A percentile compares a stretch with the other conserved stretches of the same genome.
Evolutionary conservation across 495 filamentous ascomycete genomes (phyloP).

Genomic region (Xeromyces bisporus): DNA sequence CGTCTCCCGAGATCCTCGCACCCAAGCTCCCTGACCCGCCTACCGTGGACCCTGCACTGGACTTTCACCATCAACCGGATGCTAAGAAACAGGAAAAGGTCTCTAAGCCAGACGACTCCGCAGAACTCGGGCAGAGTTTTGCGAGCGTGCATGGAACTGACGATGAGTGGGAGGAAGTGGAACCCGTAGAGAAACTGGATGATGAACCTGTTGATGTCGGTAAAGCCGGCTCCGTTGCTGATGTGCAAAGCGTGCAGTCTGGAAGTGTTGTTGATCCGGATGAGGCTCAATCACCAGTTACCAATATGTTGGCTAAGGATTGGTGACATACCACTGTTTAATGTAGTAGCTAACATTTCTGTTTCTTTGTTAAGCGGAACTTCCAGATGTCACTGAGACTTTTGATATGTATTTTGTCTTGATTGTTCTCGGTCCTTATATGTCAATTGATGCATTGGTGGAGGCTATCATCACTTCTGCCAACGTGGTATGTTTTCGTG

Average conservation of each 20-base stretch:
- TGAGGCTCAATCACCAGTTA: slow-evolving; percentile 7
- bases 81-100: slow-evolving; percentile 19
- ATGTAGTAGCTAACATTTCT: too few relatives aligned
- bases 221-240: slow-evolving; percentile 10
- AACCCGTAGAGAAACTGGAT: slow-evolving; percentile 13
- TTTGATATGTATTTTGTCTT: too few relatives aligned
- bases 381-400: too few relatives aligned
- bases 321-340: too few relatives aligned
- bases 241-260: slow-evolving; percentile 18
- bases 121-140: slow-evolving; percentile 1
- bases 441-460: too few relatives aligned
- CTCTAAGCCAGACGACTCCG: background rate
- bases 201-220: slow-evolving; percentile 16
- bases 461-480: too few relatives aligned
- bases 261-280: slow-evolving; percentile 13
- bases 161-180: slow-evolving; percentile 25
- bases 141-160: slow-evolving; percentile 2
- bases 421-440: too few relatives aligned
- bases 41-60: slow-evolving; percentile 9
- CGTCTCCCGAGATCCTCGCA: slow-evolving; percentile 10
- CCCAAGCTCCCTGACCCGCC: slow-evolving; percentile 16
- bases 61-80: slow-evolving; percentile 9
- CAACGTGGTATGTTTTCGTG: too few relatives aligned
- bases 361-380: too few relatives aligned
- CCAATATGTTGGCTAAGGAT: slow-evolving; percentile 10